A percentile compares a stretch with the other conserved stretches of the same genome.
phyloP scores from a whole-genome alignment of 208 protist genomes.

The Trypanosoma rangeli region DNA sequence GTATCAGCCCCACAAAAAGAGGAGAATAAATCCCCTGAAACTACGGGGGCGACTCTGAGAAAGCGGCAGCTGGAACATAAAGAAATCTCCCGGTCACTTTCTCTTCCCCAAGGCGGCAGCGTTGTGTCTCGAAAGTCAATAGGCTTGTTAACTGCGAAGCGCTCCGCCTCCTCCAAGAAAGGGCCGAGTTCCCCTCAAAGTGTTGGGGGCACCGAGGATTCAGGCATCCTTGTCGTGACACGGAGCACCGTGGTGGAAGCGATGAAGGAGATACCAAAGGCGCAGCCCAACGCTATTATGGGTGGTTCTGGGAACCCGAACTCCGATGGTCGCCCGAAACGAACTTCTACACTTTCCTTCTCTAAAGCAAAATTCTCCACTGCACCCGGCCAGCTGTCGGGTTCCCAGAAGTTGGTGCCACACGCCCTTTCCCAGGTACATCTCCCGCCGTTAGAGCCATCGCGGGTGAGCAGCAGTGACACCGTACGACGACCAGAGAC shows the following conservation, averaged over 20 bases:
- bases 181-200: neutral
- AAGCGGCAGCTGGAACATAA: slow-evolving; percentile 8
- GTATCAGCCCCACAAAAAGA: neutral
- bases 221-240: neutral
- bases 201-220: neutral
- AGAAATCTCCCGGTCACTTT: neutral
- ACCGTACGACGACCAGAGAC: neutral
- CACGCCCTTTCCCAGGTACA: neutral
- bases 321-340: neutral
- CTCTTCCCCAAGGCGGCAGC: neutral
- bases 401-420: neutral
- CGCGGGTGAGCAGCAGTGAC: neutral
- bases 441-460: neutral
- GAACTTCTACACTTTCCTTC: neutral
- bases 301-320: neutral
- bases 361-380: neutral
- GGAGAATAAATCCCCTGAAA: neutral
- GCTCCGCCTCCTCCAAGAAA: neutral
- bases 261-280: neutral
- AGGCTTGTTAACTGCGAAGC: neutral
- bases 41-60: neutral
- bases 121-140: neutral
- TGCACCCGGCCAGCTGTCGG: neutral
- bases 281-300: neutral
- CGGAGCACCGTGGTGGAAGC: neutral